Evolutionary conservation across 495 filamentous ascomycete genomes (phyloP).

Genomic region (Parathielavia hyrcaniae): DNA sequence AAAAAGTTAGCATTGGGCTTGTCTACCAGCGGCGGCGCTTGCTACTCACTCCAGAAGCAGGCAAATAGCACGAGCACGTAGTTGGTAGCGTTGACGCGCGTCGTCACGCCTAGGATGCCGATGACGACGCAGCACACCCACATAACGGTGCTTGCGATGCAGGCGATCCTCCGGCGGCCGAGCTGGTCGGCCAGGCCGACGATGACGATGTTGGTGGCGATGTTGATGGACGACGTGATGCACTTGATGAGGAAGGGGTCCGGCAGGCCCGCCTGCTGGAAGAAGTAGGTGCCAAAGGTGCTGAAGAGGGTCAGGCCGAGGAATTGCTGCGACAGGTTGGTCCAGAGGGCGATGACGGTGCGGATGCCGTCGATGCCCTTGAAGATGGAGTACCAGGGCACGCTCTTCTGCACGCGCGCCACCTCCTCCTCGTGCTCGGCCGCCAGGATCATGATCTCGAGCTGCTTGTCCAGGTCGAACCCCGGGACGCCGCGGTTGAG

Average conservation of each 20-base stretch:
- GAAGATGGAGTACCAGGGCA: background rate
- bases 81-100: background rate
- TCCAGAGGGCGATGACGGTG: background rate
- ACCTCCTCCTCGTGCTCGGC: background rate
- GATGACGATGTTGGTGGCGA: background rate
- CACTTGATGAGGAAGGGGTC: background rate
- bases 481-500: background rate
- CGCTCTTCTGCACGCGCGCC: background rate
- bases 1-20: background rate
- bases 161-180: background rate
- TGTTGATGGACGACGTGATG: background rate
- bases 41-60: background rate
- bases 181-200: background rate
- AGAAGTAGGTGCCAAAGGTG: background rate
- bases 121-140: background rate
- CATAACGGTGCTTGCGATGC: background rate
- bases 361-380: background rate
- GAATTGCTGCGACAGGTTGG: background rate
- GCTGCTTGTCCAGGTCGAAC: background rate
- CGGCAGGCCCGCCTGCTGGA: background rate
- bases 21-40: too few relatives aligned
- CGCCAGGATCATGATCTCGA: background rate
- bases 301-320: background rate
- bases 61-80: background rate
- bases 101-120: background rate